Evolutionary conservation across 306 rosid species (phyloP), one percentile per base, ranked within the genome.

Genomic region (Medicago arabica): DNA sequence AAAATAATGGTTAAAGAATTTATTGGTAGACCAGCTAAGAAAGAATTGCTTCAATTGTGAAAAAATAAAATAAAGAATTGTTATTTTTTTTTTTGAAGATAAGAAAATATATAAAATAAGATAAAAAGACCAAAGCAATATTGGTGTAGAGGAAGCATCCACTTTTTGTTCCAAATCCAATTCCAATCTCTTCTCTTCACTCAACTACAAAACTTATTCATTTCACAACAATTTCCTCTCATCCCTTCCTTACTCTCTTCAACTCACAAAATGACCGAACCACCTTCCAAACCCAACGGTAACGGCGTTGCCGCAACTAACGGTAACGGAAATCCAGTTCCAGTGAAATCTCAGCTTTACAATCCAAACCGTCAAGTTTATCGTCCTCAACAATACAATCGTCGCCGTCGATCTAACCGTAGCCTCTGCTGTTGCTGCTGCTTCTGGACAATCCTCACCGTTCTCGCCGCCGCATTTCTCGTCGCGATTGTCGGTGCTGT

Each of bases 351-450:
- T 5, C 85, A 85, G 11, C 87, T 82, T 3, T 80, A 83, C 81
- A 86, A 86, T 59, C 85, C 85, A 0, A 85, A 85, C 63, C 93
- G 98, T 6, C 92, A 77, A 21, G 82, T 88, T 1, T 89, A 92
- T 83, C 93, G 99, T 3, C 96, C 90, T 0, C 95, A 85, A 12
- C 88, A 85, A 50, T 85, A 89, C 87, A 82, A 81, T 50, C 91
- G 89, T 1, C 90, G 87, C 36, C 94, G 85, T 31, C 88, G 96
- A 7, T 82, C 91, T 63, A 28, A 79, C 72, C 93, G 97, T 2
- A 81, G 75, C 53, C 72, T 88, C 90, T 90, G 97, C 80, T 95
- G 99, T 80, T 90, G 99, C 86, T 95, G 88, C 74, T 95, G 97
- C 67, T 95, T 95, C 89, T 95, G 99, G 99, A 81, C 93, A 0